These are phyloP conservation scores for Digitaria exilis DNA, from an alignment of 202 grass and related monocot species.

Conservation along the genomic window DNA sequence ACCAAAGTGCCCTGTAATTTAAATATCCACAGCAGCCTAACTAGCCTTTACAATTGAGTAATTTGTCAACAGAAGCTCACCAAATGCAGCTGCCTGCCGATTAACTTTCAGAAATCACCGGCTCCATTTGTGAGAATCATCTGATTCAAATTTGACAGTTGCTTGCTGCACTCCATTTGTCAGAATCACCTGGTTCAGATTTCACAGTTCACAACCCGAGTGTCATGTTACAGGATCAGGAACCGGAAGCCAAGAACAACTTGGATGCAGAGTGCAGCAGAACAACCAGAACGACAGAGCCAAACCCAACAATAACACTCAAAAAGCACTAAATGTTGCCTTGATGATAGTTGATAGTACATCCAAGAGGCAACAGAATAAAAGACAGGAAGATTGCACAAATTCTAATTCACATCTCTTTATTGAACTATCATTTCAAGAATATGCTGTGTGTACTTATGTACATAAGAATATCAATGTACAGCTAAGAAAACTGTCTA, in stretches of 20 bases:
- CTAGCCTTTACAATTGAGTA: too few relatives aligned
- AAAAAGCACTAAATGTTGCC: neutral
- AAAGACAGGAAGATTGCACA: neutral
- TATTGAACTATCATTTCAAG: slow-evolving; percentile 20
- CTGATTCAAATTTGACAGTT: too few relatives aligned
- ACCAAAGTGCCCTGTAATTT: too few relatives aligned
- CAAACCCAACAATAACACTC: neutral
- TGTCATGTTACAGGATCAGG: neutral
- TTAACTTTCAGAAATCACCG: too few relatives aligned
- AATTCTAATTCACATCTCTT: neutral
- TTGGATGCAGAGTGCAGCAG: neutral
- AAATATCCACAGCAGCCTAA: too few relatives aligned
- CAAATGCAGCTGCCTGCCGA: too few relatives aligned
- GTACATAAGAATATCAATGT: slow-evolving; percentile 24
- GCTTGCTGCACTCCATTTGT: too few relatives aligned
- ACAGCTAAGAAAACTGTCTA: neutral
- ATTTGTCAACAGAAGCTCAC: too few relatives aligned
- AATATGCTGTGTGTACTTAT: slow-evolving; percentile 14
- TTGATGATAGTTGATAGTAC: neutral
- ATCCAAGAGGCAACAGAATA: neutral
- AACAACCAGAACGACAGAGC: neutral
- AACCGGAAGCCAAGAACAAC: too few relatives aligned
- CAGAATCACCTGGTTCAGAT: too few relatives aligned
- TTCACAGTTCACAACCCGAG: too few relatives aligned
- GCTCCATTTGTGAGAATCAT: too few relatives aligned